Percentiles rank a stretch among this genome's conserved stretches.
These are phyloP conservation scores for Parietaria judaica DNA, from an alignment of 306 rosid species.

Conservation along the genomic window DNA sequence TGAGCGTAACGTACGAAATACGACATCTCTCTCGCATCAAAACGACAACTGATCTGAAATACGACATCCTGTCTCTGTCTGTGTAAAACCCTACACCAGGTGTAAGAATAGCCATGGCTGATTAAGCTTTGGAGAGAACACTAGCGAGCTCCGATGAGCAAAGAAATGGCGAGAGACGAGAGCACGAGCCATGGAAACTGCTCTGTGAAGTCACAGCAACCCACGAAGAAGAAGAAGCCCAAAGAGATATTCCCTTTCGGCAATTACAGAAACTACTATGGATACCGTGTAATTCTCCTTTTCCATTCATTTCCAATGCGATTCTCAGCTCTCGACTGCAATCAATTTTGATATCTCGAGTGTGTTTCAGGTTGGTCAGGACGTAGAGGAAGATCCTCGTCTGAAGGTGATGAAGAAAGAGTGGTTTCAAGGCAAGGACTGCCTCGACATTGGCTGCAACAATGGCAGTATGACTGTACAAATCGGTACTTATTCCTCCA, in stretches of 20 bases:
- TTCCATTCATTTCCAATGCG: no score
- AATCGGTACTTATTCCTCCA: conserved; percentile 39
- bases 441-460: conserved; percentile 91
- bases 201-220: conserved; percentile 12
- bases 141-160: not conserved
- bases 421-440: conserved; percentile 82
- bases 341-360: not conserved
- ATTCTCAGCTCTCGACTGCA: no score
- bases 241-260: conserved; percentile 55
- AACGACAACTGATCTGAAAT: no score
- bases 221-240: conserved; percentile 30
- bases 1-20: no score
- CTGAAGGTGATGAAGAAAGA: conserved; percentile 61
- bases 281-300: conserved; percentile 54
- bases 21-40: no score
- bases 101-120: no score
- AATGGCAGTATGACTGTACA: conserved; percentile 63
- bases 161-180: not conserved
- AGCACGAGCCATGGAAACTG: conserved; percentile 5
- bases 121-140: not conserved
- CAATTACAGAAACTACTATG: conserved; percentile 78
- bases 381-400: conserved; percentile 67
- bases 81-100: no score
- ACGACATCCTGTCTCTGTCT: no score
- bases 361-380: conserved; percentile 52